Base-by-base conservation (phyloP, 1,284 basidiomycete species). In the Malassezia psittaci region DNA sequence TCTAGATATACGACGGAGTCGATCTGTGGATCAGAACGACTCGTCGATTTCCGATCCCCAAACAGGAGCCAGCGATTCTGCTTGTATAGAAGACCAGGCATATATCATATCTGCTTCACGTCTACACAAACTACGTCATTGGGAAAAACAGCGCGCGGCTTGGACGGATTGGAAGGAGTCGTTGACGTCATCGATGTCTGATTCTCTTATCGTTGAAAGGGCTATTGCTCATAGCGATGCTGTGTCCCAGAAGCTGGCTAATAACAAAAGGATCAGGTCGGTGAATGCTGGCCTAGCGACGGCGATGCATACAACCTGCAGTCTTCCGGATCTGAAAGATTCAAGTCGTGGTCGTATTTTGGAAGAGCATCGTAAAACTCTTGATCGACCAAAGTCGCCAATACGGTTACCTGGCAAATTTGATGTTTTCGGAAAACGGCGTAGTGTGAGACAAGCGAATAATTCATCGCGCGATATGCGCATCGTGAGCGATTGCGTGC, bases 11-110 rank as follows among this genome's bases (percentile, higher is more conserved):
- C 39, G n/a, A 13, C 40, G n/a, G 37, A 21, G 13, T 19, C 48
- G 35, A 34, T 12, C 33, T 5, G 47, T 15, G 6, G 37, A 10
- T 24, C n/a, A 48, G 35, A 36, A 13, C 2, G 16, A 21, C n/a
- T 35, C 42, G 12, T 37, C 44, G 40, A 18, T 21, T 16, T 41
- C 39, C 16, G 39, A 10, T 9, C 21, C 41, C 21, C 41, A 10
- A 12, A 32, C 9, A 19, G 37, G 15, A 21, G 48, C 47, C 52
- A 34, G 29, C 15, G 44, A 49, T 38, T 43, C 41, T 32, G 47
- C 43, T 43, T 49, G 46, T 35, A 32, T 35, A 33, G 42, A 55
- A 32, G 33, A 40, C 40, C 41, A 47, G 21, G 57, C 53, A 19
- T 50, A 46, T 39, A 34, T 32, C 33, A 16, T 37, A 3, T 46